Base-by-base conservation (phyloP, 1,284 basidiomycete genomes). In the Tilletia caries region DNA sequence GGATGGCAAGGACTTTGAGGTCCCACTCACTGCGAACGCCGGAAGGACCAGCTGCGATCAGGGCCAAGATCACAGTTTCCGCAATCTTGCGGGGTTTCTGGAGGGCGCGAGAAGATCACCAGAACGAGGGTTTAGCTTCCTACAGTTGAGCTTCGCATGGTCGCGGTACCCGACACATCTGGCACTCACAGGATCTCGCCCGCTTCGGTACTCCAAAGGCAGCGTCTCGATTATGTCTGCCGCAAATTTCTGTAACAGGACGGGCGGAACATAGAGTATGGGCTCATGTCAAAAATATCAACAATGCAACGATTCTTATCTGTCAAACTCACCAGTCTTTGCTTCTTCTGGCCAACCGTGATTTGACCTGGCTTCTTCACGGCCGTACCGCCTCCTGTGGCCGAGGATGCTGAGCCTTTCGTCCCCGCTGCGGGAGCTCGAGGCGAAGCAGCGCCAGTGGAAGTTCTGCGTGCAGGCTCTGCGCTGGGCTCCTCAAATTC, bases 201-300 rank as follows among this genome's bases (percentile, higher is more conserved):
- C 90, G 18, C 93, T 93, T 52, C 93, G 88, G 82, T 93, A 97
- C 83, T 96, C 94, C 29, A 96, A 86, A 0, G 94, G 94, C 43
- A 96, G 85, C 69, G 88, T 89, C 41, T 90, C 88, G 50, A 95
- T 88, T 44, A 93, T 87, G 71, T 88, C 88, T 15, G 74, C 77
- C 0, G 79, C 76, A 43, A 77, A 78, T 12, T 76, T 75, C 71
- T 81, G 75, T 6, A 6, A 37, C 1, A 62, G 58, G 13, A 34
- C 29, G 32, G 20, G n/a, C 34, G 15, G 29, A 5, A 6, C 50
- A 52, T n/a, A n/a, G n/a, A 29, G 20, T 10, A 23, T 29, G 27
- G 10, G 27, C n/a, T n/a, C n/a, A n/a, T n/a, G 50, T 52, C 50
- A 52, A 10, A 52, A 8, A 1, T 23, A 13, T 10, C 10, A 52